These are phyloP conservation scores for Penicillium sp. DNA, from an alignment of 2,329 filamentous ascomycete genomes.

Conservation along the genomic window DNA sequence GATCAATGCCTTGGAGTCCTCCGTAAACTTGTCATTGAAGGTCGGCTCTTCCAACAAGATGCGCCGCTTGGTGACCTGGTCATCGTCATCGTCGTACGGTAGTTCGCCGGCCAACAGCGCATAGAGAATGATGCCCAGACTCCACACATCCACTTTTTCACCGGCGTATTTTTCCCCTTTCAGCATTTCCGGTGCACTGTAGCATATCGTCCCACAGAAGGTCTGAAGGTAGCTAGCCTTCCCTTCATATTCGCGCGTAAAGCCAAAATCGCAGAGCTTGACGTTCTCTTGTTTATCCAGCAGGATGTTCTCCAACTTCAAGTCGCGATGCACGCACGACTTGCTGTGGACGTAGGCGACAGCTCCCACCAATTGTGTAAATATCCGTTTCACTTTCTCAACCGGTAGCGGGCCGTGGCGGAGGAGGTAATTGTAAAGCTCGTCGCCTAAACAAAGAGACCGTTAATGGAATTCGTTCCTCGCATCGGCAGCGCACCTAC, in stretches of 20 bases:
- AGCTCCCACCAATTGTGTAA: slow-evolving; percentile 91
- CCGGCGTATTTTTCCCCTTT: slow-evolving; percentile 97
- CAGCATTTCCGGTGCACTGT: slow-evolving; percentile 97
- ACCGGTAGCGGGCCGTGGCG: slow-evolving; percentile 80
- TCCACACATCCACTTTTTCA: slow-evolving; percentile 99
- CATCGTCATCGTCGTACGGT: slow-evolving; percentile 95
- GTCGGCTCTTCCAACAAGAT: slow-evolving; percentile 85
- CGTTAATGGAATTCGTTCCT: background rate
- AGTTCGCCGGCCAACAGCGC: slow-evolving; percentile 78
- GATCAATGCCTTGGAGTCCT: slow-evolving; percentile 76
- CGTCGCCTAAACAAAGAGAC: slow-evolving; percentile 66
- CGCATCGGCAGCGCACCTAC: slow-evolving; percentile 49
- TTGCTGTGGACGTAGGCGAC: slow-evolving; percentile 94
- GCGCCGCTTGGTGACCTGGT: slow-evolving; percentile 78
- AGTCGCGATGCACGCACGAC: slow-evolving; percentile 91
- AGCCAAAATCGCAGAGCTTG: slow-evolving; percentile 96
- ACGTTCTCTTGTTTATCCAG: slow-evolving; percentile 97
- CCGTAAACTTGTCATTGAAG: slow-evolving; percentile 77
- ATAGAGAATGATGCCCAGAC: slow-evolving; percentile 87
- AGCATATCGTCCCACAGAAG: slow-evolving; percentile 96
- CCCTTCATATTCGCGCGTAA: slow-evolving; percentile 95
- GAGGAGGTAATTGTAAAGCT: slow-evolving; percentile 94
- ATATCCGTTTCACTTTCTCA: slow-evolving; percentile 90
- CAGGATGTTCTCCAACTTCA: slow-evolving; percentile 95
- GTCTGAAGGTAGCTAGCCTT: slow-evolving; percentile 94